These are phyloP conservation scores for Xerocomellus intermedius DNA, from an alignment of 768 basidiomycete genomes.

Conservation along the genomic window DNA sequence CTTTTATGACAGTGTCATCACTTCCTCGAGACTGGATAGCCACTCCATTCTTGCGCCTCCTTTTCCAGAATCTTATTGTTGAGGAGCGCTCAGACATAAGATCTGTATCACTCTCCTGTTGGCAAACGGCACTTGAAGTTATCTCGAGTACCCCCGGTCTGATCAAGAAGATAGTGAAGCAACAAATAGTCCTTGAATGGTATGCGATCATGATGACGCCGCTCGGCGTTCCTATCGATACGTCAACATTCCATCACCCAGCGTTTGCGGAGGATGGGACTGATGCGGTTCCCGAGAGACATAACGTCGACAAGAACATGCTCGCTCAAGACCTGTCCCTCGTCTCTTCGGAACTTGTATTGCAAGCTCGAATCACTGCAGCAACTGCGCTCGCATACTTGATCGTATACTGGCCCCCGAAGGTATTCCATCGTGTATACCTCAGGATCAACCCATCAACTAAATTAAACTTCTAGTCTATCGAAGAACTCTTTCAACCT, in stretches of 20 bases:
- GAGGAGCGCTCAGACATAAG: constrained; percentile 90
- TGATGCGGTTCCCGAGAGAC: constrained; percentile 54
- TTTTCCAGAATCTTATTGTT: constrained; percentile 91
- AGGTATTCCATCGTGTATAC: constrained; percentile 37
- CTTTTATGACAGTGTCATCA: constrained; percentile 77
- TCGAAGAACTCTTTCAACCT: constrained; percentile 70
- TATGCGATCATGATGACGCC: constrained; percentile 89
- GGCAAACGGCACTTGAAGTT: constrained; percentile 67
- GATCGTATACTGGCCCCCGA: constrained; percentile 63
- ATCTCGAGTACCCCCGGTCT: constrained; percentile 44
- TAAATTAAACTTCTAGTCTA: constrained; percentile 27
- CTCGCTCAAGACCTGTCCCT: constrained; percentile 86
- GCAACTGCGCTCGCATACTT: constrained; percentile 75
- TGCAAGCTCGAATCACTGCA: constrained; percentile 77
- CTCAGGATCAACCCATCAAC: background rate
- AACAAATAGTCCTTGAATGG: constrained; percentile 74
- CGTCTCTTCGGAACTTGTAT: constrained; percentile 68
- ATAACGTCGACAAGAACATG: constrained; percentile 98
- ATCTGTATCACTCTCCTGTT: constrained; percentile 65
- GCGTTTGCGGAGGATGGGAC: constrained; percentile 47
- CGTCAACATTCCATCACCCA: constrained; percentile 65
- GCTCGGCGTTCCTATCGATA: constrained; percentile 74
- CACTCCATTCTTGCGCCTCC: constrained; percentile 70
- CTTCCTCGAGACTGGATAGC: constrained; percentile 82
- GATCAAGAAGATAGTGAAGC: constrained; percentile 53